A percentile compares a stretch with the other conserved stretches of the same genome.
Conservation (phyloP, 208 protist genomes). For the Trypanosoma scelopori region DNA sequence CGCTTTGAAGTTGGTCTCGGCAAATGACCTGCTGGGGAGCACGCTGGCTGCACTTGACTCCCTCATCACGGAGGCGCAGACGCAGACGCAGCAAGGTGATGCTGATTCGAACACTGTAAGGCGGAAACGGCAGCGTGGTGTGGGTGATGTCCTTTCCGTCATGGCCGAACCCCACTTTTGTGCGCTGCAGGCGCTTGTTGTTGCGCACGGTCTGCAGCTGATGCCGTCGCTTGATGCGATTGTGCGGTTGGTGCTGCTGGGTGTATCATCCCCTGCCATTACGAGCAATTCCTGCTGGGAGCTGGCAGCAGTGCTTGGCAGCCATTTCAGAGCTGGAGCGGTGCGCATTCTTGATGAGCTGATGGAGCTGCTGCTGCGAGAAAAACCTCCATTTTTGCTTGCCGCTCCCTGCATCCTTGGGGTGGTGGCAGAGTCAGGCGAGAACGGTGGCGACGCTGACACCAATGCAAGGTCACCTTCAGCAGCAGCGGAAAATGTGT, state of each 20-base stretch:
- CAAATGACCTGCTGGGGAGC: conserved; percentile 27
- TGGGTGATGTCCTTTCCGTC: conserved; percentile 38
- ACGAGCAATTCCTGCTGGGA: conserved; percentile 50
- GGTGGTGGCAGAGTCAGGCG: background rate
- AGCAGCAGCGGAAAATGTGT: conserved; percentile 1
- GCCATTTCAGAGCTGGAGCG: conserved; percentile 53
- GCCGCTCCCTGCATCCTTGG: conserved; percentile 40
- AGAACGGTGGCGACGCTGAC: background rate
- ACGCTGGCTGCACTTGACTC: conserved; percentile 45
- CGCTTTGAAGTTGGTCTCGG: background rate
- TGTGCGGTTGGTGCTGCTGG: conserved; percentile 41
- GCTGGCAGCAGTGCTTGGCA: conserved; percentile 47
- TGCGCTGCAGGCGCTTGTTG: conserved; percentile 31
- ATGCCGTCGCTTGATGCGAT: conserved; percentile 55
- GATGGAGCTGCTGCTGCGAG: conserved; percentile 46
- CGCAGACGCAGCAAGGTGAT: conserved; percentile 21
- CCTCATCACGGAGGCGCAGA: conserved; percentile 53
- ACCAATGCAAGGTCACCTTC: too few relatives aligned
- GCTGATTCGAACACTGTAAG: conserved; percentile 6
- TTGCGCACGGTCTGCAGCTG: conserved; percentile 48
- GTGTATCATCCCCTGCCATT: conserved; percentile 42
- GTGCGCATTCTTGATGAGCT: conserved; percentile 45
- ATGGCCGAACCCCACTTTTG: conserved; percentile 52
- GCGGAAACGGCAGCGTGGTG: conserved; percentile 6
- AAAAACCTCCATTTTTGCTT: conserved; percentile 48